These are phyloP conservation scores for Rosellinia necatrix DNA, from an alignment of 2,329 filamentous ascomycete species.

Conservation along the genomic window DNA sequence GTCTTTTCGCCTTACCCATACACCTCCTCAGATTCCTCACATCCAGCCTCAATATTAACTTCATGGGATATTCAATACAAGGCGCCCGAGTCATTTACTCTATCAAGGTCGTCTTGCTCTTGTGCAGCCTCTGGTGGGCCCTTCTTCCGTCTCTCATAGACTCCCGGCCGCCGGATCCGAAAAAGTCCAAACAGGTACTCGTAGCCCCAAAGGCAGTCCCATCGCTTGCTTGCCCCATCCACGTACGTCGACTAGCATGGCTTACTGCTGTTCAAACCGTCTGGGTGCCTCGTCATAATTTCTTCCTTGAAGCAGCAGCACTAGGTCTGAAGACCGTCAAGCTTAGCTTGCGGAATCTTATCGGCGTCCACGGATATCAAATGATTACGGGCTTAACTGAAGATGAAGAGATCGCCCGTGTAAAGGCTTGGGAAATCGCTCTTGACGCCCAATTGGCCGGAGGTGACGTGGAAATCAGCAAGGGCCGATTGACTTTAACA, in stretches of 20 bases:
- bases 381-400: slow-evolving; percentile 78
- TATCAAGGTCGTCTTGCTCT: slow-evolving; percentile 56
- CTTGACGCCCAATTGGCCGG: slow-evolving; percentile 91
- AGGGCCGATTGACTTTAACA: slow-evolving; percentile 81
- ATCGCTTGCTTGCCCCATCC: slow-evolving; percentile 78
- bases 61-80: slow-evolving; percentile 58
- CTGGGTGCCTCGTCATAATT: slow-evolving; percentile 86
- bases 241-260: slow-evolving; percentile 88
- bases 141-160: slow-evolving; percentile 60
- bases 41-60: slow-evolving; percentile 54
- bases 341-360: slow-evolving; percentile 75
- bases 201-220: slow-evolving; percentile 59
- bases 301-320: slow-evolving; percentile 82
- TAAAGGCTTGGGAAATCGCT: slow-evolving; percentile 92
- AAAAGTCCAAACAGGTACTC: slow-evolving; percentile 47
- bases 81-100: slow-evolving; percentile 52
- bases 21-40: slow-evolving; percentile 58
- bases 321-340: slow-evolving; percentile 80
- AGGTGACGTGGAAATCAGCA: slow-evolving; percentile 87
- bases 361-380: slow-evolving; percentile 79
- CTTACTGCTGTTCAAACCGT: slow-evolving; percentile 90
- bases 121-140: slow-evolving; percentile 59
- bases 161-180: slow-evolving; percentile 57
- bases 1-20: slow-evolving; percentile 67
- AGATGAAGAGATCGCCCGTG: slow-evolving; percentile 82